Conservation (phyloP, 371 early-diverging fungal species). For the Amoeboaphelidium occidentale region DNA sequence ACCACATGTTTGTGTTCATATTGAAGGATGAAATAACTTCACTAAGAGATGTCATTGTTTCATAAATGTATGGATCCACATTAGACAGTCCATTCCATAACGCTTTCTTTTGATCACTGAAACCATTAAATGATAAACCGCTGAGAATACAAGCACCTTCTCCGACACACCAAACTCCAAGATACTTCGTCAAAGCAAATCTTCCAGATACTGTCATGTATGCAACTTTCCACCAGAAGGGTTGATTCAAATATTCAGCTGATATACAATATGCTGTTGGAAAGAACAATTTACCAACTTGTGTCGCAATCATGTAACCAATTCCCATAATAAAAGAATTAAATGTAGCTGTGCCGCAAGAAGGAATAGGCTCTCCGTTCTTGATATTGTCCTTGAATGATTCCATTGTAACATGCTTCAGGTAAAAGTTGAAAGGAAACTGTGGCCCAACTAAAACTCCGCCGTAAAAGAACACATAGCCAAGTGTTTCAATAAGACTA, state of each 20-base stretch:
- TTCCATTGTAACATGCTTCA: conserved; percentile 20
- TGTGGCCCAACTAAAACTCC: conserved; percentile 65
- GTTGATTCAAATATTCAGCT: neutral
- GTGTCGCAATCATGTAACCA: too few relatives aligned
- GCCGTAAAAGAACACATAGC: conserved; percentile 67
- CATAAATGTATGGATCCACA: conserved; percentile 19
- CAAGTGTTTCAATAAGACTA: conserved; percentile 40
- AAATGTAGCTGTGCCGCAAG: neutral
- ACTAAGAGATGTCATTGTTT: conserved; percentile 28
- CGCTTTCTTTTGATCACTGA: conserved; percentile 18
- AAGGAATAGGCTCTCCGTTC: neutral
- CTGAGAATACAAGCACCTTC: conserved; percentile 34
- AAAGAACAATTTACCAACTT: too few relatives aligned
- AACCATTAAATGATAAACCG: conserved; percentile 35
- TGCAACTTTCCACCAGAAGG: neutral
- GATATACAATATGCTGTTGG: conserved; percentile 13
- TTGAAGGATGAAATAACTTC: conserved; percentile 34
- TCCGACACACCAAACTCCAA: conserved; percentile 37
- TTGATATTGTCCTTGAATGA: conserved; percentile 4
- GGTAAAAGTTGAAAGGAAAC: conserved; percentile 37
- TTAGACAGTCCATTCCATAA: conserved; percentile 33
- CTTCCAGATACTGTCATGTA: neutral
- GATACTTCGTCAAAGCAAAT: conserved; percentile 16
- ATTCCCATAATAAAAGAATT: conserved; percentile 8
- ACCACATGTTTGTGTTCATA: conserved; percentile 48